Base-by-base conservation (phyloP, 148 eudicot species). In the Vaccinium corymbosum region DNA sequence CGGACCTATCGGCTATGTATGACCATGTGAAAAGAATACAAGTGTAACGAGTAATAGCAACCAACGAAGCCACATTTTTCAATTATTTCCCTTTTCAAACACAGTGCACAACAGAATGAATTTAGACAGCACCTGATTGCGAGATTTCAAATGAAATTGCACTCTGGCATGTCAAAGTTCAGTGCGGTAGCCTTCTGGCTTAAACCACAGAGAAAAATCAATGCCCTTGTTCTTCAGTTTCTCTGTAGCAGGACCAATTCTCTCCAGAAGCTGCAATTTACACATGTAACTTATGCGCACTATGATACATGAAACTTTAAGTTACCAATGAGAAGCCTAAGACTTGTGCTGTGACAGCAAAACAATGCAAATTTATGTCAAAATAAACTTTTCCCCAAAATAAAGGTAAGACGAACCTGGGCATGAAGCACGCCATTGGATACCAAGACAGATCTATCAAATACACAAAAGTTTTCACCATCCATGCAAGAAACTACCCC, bases 401-500 rank as follows among this genome's bases (percentile, higher is more conserved):
- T n/a, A 38, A 82, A 56, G 49, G 42, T 42, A 20, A 71, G 27
- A 83, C 91, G 82, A 77, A 97, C 98, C 97, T 97, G 92, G 20
- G 89, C 71, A 90, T 94, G 99, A 85, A 97, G 76, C 76, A 81
- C 85, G 49, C 95, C 91, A 83, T 97, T 94, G 71, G 99, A 97
- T 62, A 97, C 99, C 85, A 97, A 83, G 83, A 94, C 98, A 76
- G 99, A 97, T 89, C 99, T 92, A 81, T 97, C 99, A 81, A 87
- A 97, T 15, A 97, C 98, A 80, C 90, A 89, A 87, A 93, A 97
- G 13, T 89, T 94, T 49, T 84, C 96, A 61, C 97, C 99, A 84
- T 97, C 99, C 98, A 97, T 97, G 82, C 97, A 86, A 53, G 98
- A 88, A 86, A 93, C 98, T 84, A 92, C 88, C 78, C 99, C 97